phyloP scores from a whole-genome alignment of 257 asterid genomes.

The Plantago major region DNA sequence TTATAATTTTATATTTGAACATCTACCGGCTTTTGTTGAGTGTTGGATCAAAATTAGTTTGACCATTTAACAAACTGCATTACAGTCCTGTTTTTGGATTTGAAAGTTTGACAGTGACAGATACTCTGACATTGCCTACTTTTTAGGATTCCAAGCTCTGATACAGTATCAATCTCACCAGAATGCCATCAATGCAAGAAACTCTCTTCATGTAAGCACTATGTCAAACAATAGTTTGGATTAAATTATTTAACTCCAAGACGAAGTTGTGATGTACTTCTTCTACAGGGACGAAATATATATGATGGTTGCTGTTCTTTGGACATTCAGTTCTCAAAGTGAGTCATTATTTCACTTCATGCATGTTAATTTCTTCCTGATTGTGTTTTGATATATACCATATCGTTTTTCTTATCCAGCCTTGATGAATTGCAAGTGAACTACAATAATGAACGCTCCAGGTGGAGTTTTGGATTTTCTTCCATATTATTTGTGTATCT shows the following conservation, averaged over 20 bases:
- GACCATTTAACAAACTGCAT: conserved; percentile 19
- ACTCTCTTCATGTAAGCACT: conserved; percentile 69
- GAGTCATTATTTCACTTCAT: conserved; percentile 22
- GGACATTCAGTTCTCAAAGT: conserved; percentile 98
- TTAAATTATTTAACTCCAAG: conserved; percentile 11
- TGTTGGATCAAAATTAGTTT: conserved; percentile 18
- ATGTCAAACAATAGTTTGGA: not conserved
- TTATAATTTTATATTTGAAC: conserved; percentile 17
- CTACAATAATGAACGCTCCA: conserved; percentile 87
- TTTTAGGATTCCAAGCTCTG: conserved; percentile 90
- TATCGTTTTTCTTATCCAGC: conserved; percentile 43
- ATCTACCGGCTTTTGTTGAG: conserved; percentile 20
- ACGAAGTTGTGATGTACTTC: conserved; percentile 18
- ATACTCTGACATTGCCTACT: conserved; percentile 24
- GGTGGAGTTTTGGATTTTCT: conserved; percentile 43
- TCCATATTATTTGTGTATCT: conserved; percentile 3
- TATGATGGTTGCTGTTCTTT: conserved; percentile 99
- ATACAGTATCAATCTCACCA: conserved; percentile 76
- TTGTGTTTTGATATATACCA: conserved; percentile 19
- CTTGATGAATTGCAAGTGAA: conserved; percentile 97
- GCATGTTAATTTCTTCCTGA: conserved; percentile 15
- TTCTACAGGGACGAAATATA: conserved; percentile 80
- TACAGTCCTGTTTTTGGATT: conserved; percentile 3
- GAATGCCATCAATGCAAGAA: conserved; percentile 78
- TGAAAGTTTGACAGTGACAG: conserved; percentile 22